phyloP scores from a whole-genome alignment of 2,329 filamentous ascomycete genomes.

The Seiridium unicorne region DNA sequence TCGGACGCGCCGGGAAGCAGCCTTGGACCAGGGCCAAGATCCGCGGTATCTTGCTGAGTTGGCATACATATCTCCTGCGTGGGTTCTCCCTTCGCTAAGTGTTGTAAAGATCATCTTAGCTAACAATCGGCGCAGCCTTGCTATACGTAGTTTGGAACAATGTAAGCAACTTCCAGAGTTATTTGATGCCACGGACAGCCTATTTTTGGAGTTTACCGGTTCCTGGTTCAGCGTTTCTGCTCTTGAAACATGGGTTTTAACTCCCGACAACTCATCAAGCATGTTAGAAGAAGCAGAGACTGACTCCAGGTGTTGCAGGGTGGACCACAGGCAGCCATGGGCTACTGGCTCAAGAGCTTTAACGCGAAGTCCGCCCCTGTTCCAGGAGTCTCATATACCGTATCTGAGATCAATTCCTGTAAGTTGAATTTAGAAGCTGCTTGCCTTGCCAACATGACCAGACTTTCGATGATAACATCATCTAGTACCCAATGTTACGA shows the following conservation, averaged over 20 bases:
- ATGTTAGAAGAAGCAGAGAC: too few relatives aligned
- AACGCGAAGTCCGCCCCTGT: background rate
- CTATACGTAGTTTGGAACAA: constrained; percentile 6
- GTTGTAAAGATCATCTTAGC: background rate
- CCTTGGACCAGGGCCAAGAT: background rate
- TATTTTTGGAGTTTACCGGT: too few relatives aligned
- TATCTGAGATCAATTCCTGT: background rate
- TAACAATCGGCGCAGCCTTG: background rate
- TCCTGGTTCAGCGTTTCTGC: too few relatives aligned
- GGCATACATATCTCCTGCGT: background rate
- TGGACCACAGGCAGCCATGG: background rate
- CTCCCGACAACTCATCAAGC: too few relatives aligned
- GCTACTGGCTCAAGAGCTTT: constrained; percentile 6
- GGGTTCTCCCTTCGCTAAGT: background rate
- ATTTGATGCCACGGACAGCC: too few relatives aligned
- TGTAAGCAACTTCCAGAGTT: too few relatives aligned
- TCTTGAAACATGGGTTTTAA: too few relatives aligned
- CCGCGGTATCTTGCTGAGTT: background rate
- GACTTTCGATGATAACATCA: too few relatives aligned
- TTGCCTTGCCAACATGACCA: too few relatives aligned
- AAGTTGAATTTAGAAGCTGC: background rate
- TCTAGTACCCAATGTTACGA: background rate
- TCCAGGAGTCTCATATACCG: background rate
- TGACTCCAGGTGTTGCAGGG: background rate
- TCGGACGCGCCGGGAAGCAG: background rate